Conservation (phyloP, 2,329 filamentous ascomycete genomes). For the Talaromyces sp. region DNA sequence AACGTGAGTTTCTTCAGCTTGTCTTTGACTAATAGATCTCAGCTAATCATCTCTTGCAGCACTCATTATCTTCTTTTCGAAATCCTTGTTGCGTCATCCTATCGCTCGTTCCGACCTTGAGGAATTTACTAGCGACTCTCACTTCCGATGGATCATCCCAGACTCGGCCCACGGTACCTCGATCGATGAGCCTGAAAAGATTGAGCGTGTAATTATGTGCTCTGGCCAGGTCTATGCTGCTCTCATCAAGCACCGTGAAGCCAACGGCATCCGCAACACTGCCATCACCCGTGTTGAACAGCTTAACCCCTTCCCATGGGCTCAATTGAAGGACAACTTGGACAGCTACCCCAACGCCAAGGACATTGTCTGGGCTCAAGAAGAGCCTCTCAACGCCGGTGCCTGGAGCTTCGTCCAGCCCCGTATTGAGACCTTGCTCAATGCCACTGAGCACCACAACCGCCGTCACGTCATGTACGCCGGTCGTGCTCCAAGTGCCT, state of each 20-base stretch:
- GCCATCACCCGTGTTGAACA: slow-evolving; percentile 96
- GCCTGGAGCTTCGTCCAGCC: slow-evolving; percentile 97
- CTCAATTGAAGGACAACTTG: slow-evolving; percentile 91
- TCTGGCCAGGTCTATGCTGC: slow-evolving; percentile 89
- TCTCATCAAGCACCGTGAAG: slow-evolving; percentile 82
- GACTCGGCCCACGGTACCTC: slow-evolving; percentile 75
- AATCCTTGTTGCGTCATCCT: slow-evolving; percentile 90
- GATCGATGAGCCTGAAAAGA: slow-evolving; percentile 76
- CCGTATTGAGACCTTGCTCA: slow-evolving; percentile 91
- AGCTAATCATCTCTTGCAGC: slow-evolving; percentile 47
- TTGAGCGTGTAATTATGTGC: slow-evolving; percentile 92
- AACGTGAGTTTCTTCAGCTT: slow-evolving; percentile 62
- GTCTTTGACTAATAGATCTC: neutral
- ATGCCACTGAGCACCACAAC: slow-evolving; percentile 86
- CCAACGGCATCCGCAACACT: slow-evolving; percentile 80
- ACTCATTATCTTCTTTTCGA: slow-evolving; percentile 96
- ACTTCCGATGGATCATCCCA: slow-evolving; percentile 95
- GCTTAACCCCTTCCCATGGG: slow-evolving; percentile 98
- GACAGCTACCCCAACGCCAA: slow-evolving; percentile 96
- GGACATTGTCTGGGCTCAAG: slow-evolving; percentile 95
- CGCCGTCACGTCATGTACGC: slow-evolving; percentile 96
- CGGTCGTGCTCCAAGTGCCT: slow-evolving; percentile 86
- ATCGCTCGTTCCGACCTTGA: slow-evolving; percentile 83
- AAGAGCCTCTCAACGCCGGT: slow-evolving; percentile 95
- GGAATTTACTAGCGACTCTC: slow-evolving; percentile 83